These are phyloP conservation scores for Scedosporium minutisporum DNA, from an alignment of 2,329 filamentous ascomycete genomes.

Conservation along the genomic window DNA sequence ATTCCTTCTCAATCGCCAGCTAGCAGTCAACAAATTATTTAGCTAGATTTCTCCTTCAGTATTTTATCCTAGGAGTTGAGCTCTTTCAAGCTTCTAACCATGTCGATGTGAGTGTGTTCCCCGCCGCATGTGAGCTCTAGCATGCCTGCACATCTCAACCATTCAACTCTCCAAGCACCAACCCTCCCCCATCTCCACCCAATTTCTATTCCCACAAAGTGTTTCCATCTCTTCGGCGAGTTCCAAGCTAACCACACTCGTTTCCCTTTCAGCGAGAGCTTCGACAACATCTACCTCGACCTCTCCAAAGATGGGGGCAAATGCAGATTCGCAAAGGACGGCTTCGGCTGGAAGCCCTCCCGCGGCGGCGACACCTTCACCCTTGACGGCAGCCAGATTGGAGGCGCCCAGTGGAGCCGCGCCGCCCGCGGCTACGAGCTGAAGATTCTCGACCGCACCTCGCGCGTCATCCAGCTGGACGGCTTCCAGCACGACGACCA, in stretches of 20 bases:
- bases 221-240: neutral
- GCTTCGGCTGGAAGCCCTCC: slow-evolving; percentile 88
- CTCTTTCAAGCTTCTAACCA: neutral
- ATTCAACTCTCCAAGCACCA: neutral
- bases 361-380: slow-evolving; percentile 88
- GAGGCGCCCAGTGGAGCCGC: slow-evolving; percentile 85
- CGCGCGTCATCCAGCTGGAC: slow-evolving; percentile 84
- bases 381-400: slow-evolving; percentile 77
- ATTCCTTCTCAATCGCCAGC: neutral
- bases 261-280: slow-evolving; percentile 58
- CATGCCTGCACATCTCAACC: neutral
- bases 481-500: slow-evolving; percentile 93
- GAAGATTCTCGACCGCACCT: slow-evolving; percentile 78
- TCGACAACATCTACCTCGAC: slow-evolving; percentile 95
- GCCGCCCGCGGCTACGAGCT: slow-evolving; percentile 88
- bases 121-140: neutral
- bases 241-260: neutral
- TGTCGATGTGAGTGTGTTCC: neutral
- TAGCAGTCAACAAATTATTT: neutral
- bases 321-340: slow-evolving; percentile 89
- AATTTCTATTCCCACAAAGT: neutral
- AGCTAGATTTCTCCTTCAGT: neutral
- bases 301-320: slow-evolving; percentile 86
- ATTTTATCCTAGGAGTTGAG: neutral
- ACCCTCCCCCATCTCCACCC: neutral